Evolutionary conservation across 805 yeast genomes (phyloP).

Genomic region (Ogataea polymorpha): DNA sequence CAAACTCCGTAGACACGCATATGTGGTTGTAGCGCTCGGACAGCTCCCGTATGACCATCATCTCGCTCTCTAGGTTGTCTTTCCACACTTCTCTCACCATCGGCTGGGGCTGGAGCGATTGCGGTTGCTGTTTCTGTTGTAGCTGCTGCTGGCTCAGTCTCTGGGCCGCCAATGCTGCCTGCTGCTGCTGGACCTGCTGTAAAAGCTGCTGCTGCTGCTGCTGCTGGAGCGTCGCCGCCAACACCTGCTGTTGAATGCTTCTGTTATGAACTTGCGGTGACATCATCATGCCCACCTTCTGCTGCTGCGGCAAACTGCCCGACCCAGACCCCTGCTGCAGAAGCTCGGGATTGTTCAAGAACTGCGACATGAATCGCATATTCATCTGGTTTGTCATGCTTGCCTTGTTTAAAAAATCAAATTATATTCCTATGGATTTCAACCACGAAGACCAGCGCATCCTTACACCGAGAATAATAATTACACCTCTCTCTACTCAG

Average conservation of each 20-base stretch:
- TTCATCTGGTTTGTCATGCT: slow-evolving; percentile 19
- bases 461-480: slow-evolving; percentile 4
- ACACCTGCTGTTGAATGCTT: slow-evolving; percentile 29
- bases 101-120: slow-evolving; percentile 35
- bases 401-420: background rate
- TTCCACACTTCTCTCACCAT: slow-evolving; percentile 73
- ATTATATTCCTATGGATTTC: background rate
- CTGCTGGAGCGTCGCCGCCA: slow-evolving; percentile 26
- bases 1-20: slow-evolving; percentile 86
- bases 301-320: slow-evolving; percentile 6
- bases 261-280: slow-evolving; percentile 35
- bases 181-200: slow-evolving; percentile 24
- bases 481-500: slow-evolving; percentile 12
- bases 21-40: slow-evolving; percentile 56
- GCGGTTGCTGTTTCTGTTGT: slow-evolving; percentile 19
- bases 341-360: slow-evolving; percentile 23
- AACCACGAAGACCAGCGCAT: background rate
- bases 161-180: slow-evolving; percentile 21
- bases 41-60: slow-evolving; percentile 56
- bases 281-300: slow-evolving; percentile 30
- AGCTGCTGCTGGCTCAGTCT: slow-evolving; percentile 20
- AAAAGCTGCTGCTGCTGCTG: slow-evolving; percentile 22
- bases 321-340: slow-evolving; percentile 10
- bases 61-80: slow-evolving; percentile 64
- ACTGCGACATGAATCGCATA: slow-evolving; percentile 27